phyloP scores from a whole-genome alignment of 257 asterid species.

The Capsicum baccatum region DNA sequence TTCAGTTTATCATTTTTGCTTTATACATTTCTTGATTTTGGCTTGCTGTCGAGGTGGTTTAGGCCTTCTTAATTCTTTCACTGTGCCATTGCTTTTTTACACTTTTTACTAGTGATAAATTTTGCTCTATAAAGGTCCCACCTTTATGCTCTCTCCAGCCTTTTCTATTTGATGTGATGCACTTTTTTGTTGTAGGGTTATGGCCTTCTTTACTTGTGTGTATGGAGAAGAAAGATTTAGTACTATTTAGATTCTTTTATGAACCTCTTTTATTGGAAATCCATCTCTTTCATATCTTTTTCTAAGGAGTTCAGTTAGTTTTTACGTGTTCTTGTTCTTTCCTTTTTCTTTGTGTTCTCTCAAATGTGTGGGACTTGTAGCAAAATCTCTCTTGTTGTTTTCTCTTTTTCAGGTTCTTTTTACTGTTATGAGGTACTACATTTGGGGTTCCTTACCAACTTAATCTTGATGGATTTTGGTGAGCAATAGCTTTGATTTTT shows the following conservation, averaged over 20 bases:
- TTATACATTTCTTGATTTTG: neutral
- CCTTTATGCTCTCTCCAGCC: neutral
- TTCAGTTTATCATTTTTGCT: neutral
- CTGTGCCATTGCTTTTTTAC: slow-evolving; percentile 4
- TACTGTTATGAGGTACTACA: slow-evolving; percentile 25
- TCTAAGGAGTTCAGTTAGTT: slow-evolving; percentile 20
- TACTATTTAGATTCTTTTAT: neutral
- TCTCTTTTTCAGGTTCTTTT: slow-evolving; percentile 40
- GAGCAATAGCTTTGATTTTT: slow-evolving; percentile 37
- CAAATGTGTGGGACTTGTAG: slow-evolving; percentile 35
- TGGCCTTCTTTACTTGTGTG: neutral
- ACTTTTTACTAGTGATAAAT: neutral
- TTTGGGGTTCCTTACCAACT: slow-evolving; percentile 25
- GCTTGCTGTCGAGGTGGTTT: slow-evolving; percentile 3
- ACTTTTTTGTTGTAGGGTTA: slow-evolving; percentile 14
- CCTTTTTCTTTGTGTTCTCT: slow-evolving; percentile 28
- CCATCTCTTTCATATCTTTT: neutral
- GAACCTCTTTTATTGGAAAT: slow-evolving; percentile 7
- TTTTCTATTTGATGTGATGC: neutral
- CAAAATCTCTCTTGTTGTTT: slow-evolving; percentile 33
- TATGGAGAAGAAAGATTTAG: neutral
- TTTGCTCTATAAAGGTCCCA: slow-evolving; percentile 11
- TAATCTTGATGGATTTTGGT: slow-evolving; percentile 45
- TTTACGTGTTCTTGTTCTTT: neutral
- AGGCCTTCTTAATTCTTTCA: neutral